Base-by-base conservation (phyloP, 2,329 filamentous ascomycete species). In the Trichophyton benhamiae region DNA sequence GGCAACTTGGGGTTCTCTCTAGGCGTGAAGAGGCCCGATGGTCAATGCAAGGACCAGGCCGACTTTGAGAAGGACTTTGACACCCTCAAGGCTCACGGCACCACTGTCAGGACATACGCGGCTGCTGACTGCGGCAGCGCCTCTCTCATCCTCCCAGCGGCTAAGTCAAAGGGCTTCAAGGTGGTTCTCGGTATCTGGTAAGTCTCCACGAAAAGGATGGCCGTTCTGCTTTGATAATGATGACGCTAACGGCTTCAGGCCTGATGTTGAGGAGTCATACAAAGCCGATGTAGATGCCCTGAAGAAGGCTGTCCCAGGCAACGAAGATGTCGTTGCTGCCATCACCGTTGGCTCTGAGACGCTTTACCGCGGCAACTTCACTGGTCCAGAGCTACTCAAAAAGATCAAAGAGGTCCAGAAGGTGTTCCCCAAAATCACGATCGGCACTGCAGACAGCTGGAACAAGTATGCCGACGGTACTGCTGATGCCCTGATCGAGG, bases 371-470 rank as follows among this genome's bases (percentile, higher is more conserved):
- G 81, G 82, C 60, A 85, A 84, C 71, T 82, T 87, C 72, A 86
- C 81, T 8, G 85, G 82, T 57, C 70, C 77, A 6, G 71, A 84
- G 67, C 80, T 89, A 57, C 72, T 84, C 59, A 74, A 73, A 61
- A 84, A 84, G 72, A 87, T 89, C 72, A 75, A 80, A 63, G 78
- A 83, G 58, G 81, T 87, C 65, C 82, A 84, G 75, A 71, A 75
- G 46, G 75, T 80, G 70, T 86, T 70, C 77, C 80, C 66, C 27
- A 74, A 74, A 44, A 76, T 84, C 67, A 82, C 80, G 66, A 78
- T 87, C 52, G 86, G 86, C 58, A 87, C 84, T 9, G 86, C 86
- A 6, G 86, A 89, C 74, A 83, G 80, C 70, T 89, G 86, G 86
- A 88, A 88, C 76, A 87, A 86, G 74, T 85, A 79, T 68, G 79